Evolutionary conservation across 2,329 filamentous ascomycete species (phyloP), one percentile per base, ranked within the genome.

Genomic region (Fusarium succisae): DNA sequence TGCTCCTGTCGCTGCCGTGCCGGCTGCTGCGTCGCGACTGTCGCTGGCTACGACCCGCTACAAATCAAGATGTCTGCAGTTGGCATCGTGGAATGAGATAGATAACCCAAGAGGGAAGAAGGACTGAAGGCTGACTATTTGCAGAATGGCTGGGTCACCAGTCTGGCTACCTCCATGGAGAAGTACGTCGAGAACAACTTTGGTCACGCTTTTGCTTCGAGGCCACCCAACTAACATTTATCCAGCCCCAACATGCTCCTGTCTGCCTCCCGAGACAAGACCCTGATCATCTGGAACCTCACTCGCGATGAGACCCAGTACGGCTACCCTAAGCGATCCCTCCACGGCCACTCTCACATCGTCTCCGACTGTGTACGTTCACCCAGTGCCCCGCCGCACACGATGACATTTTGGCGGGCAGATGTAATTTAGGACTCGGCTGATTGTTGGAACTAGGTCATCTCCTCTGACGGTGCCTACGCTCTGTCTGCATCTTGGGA

Each of bases 281-380:
- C 94, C 80, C 90, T 99, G 86, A 99, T 99, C 90, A 97, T 99
- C 92, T 99, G 96, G 96, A 98, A 98, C 91, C 91, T 99, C 83
- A 98, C 96, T 87, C 96, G 96, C 88, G 95, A 98, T 87, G 96
- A 98, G 89, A 92, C 92, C 85, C 93, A 94, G 85, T 99, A 98
- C 91, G 96, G 96, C 82, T 98, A 98, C 91, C 96, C 96, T 84
- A 98, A 99, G 92, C 93, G 96, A 88, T 97, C 94, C 84, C 95
- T 99, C 81, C 93, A 97, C 89, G 96, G 96, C 84, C 96, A 99
- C 91, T 98, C 95, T 78, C 96, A 99, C 93, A 99, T 99, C 86
- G 95, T 99, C 85, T 98, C 96, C 86, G 96, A 99, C 93, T 98
- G 96, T 89, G 96, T 97, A 96, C 82, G 94, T 93, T 83, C 45